Percentiles rank a stretch among this genome's conserved stretches.
These are phyloP conservation scores for Amanita polypyramis DNA, from an alignment of 768 basidiomycete genomes.

Conservation along the genomic window DNA sequence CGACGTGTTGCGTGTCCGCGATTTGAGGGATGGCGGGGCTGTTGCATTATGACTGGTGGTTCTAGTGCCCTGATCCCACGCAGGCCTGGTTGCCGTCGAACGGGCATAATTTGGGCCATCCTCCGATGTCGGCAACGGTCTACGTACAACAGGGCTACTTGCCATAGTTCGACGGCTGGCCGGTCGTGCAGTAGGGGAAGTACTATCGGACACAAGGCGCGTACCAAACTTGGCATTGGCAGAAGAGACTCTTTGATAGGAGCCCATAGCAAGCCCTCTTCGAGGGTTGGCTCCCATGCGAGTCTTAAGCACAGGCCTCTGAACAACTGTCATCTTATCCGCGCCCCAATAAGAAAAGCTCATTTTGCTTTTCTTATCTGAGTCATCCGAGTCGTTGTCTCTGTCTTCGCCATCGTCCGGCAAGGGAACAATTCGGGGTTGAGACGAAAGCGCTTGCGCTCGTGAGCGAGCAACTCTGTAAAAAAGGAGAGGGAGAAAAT, in stretches of 20 bases:
- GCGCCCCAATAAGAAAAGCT: constrained; percentile 93
- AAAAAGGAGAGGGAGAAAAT: no score
- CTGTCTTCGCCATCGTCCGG: constrained; percentile 53
- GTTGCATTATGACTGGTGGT: constrained; percentile 38
- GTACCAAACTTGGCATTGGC: constrained; percentile 92
- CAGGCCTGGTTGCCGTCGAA: constrained; percentile 66
- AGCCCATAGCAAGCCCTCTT: constrained; percentile 33
- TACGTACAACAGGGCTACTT: constrained; percentile 33
- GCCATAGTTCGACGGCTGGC: constrained; percentile 51
- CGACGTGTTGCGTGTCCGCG: constrained; percentile 58
- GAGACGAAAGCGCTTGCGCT: constrained; percentile 42
- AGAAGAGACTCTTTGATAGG: constrained; percentile 72
- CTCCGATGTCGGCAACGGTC: constrained; percentile 37
- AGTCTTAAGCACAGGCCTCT: constrained; percentile 60
- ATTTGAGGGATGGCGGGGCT: constrained; percentile 30
- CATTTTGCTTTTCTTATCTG: constrained; percentile 87
- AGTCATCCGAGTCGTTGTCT: constrained; percentile 65
- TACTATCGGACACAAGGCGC: constrained; percentile 61
- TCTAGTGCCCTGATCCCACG: constrained; percentile 39
- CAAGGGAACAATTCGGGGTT: constrained; percentile 59
- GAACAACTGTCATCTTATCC: constrained; percentile 73
- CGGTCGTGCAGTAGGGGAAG: constrained; percentile 37
- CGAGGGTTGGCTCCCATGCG: constrained; percentile 28
- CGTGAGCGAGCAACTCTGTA: constrained; percentile 63
- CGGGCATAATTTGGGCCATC: constrained; percentile 55